Evolutionary conservation across 177 flowering plant species (phyloP), one percentile per base, ranked within the genome.

Genomic region (Vitis hybrid): DNA sequence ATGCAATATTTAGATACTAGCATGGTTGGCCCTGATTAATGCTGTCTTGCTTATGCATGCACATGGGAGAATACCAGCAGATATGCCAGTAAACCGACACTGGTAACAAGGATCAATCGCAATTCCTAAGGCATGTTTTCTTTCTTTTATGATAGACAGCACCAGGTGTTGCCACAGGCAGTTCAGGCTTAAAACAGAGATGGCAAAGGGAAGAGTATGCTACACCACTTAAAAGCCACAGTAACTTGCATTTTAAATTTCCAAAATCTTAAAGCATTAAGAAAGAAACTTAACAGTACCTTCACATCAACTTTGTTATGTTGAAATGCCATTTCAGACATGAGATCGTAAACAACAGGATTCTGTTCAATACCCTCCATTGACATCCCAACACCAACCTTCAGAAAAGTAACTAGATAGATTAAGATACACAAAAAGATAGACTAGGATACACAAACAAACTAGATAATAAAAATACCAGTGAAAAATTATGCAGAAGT

Each of bases 341-440:
- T 90, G 56, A 90, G 88, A 76, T 90, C 94, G 73, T 90, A 90
- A 34, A 90, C 94, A 52, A 90, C 70, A 64, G 94, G 94, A 72
- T 90, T 90, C 70, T 90, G 91, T 69, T 90, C 91, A 60, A 88
- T 87, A 23, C 91, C 94, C 80, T 90, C 92, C 94, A 90, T 90
- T 67, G 88, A 81, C 91, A 90, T 86, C 62, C 94, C 94, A 65
- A 90, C 85, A 68, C 94, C 92, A 82, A 90, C 90, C 91, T 90
- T 21, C 19, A 67, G 45, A 21, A 3, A 69, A 69, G 59, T 8
- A 51, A 66, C 15, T 26, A 18, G 2, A 18, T 13, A 4, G 2
- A 18, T 13, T 18, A 45, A 45, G 45, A n/a, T 3, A 63, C 66
- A 63, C 15, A 62, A 34, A 23, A 12, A 61, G 60, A 56, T 64